Percentiles rank a stretch among this genome's conserved stretches.
Conservation (phyloP, 1,284 basidiomycete species). For the Malassezia dermatis region DNA sequence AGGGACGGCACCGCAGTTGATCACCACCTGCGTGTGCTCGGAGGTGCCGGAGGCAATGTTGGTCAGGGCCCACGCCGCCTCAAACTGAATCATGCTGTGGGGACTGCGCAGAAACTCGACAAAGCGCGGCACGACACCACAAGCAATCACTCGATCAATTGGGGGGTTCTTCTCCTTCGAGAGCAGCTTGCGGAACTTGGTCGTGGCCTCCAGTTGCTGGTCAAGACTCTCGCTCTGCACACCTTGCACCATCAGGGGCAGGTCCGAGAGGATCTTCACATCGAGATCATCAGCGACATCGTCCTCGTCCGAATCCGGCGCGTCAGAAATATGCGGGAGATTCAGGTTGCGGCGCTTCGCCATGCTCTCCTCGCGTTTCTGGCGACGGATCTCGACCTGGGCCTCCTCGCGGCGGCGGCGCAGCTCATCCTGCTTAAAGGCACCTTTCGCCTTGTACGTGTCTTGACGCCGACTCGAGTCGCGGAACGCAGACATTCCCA, state of each 20-base stretch:
- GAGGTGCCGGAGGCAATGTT: conserved; percentile 99
- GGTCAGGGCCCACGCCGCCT: conserved; percentile 98
- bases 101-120: conserved; percentile 82
- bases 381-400: conserved; percentile 46
- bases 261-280: conserved; percentile 65
- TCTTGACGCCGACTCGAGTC: conserved; percentile 43
- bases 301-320: conserved; percentile 42
- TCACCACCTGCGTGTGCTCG: conserved; percentile 96
- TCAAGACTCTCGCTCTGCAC: conserved; percentile 87
- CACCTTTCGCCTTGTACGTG: conserved; percentile 45
- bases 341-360: conserved; percentile 46
- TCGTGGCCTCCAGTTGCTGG: conserved; percentile 82
- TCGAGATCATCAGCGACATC: conserved; percentile 27
- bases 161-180: conserved; percentile 99
- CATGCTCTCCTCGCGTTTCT: conserved; percentile 47
- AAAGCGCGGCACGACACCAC: conserved; percentile 91
- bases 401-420: conserved; percentile 45
- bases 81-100: conserved; percentile 94
- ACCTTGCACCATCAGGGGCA: conserved; percentile 68
- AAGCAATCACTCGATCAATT: conserved; percentile 97
- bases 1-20: conserved; percentile 86
- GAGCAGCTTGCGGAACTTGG: conserved; percentile 83
- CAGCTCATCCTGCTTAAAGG: conserved; percentile 46
- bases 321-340: conserved; percentile 34
- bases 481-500: conserved; percentile 30